Evolutionary conservation across 768 basidiomycete genomes (phyloP), one percentile per base, ranked within the genome.

Genomic region (Hypholoma fasciculare): DNA sequence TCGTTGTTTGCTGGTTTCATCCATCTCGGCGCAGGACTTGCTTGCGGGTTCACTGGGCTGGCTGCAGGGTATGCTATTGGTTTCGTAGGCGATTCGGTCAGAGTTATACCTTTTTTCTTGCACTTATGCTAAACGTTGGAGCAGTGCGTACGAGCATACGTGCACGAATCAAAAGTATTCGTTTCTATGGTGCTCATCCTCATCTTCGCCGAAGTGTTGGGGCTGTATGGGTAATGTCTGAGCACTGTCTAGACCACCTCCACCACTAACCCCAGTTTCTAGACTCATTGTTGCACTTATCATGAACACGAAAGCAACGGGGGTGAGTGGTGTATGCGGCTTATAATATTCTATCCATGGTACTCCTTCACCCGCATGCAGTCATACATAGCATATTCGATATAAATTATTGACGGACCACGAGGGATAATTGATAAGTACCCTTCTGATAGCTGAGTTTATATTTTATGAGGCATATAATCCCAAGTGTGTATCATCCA

Each of bases 121-220:
- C 6, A 9, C 9, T 16, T 57, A 27, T 52, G 26, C 6, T 47
- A n/a, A 52, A 26, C 42, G 11, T 26, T 9, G 1, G 50, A 34
- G 36, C 62, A 95, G 92, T 95, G 93, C 66, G 93, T 95, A 14
- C 84, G 94, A 58, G 93, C 93, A 61, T 97, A 94, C 69, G 84
- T 97, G 23, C 84, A 94, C 66, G 95, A 97, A 75, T 88, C 88
- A 60, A 89, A 86, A 70, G 86, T 98, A 26, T 98, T 96, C 69
- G 96, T 98, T 19, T 81, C 89, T 7, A 98, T 98, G 96, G 94
- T 98, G 17, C 86, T 98, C 42, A 96, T 98, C 62, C 86, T 98
- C 69, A 94, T 94, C 63, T 94, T 94, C 63, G 88, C 87, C 7
- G 94, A 96, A 72, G 95, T 97, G 20, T 76, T 97, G 58, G 95